Evolutionary conservation across 75 land plant species (phyloP).

Genomic region (Selaginella moellendorffii): DNA sequence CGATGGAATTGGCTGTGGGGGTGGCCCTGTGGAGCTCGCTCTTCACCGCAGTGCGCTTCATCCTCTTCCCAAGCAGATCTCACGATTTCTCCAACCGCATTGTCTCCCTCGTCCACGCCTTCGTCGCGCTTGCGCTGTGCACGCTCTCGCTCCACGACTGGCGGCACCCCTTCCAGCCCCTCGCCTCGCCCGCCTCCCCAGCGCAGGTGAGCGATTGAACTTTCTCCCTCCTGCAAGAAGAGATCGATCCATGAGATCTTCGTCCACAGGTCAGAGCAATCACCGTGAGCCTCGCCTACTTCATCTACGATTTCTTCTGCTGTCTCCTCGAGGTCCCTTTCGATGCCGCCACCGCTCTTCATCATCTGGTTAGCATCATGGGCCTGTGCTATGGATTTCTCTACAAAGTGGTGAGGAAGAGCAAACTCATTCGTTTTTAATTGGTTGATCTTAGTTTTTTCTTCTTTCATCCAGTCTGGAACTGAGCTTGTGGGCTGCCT

Average conservation of each 20-base stretch:
- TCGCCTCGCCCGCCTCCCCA: conserved; percentile 55
- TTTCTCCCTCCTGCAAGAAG: background rate
- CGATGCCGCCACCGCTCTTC: conserved; percentile 37
- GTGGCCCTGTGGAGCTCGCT: conserved; percentile 30
- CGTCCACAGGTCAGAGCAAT: conserved; percentile 60
- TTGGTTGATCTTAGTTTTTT: background rate
- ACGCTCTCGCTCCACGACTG: conserved; percentile 53
- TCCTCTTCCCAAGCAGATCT: conserved; percentile 32
- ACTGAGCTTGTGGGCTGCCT: conserved; percentile 76
- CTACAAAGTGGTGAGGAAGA: conserved; percentile 30
- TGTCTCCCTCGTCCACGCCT: conserved; percentile 66
- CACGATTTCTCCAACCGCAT: conserved; percentile 71
- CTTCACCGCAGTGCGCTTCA: conserved; percentile 32
- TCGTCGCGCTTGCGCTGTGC: conserved; percentile 39
- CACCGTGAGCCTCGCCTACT: conserved; percentile 43
- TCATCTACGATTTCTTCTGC: conserved; percentile 70
- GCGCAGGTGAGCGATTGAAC: conserved; percentile 35
- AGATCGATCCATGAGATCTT: background rate
- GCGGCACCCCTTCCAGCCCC: conserved; percentile 59
- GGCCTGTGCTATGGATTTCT: conserved; percentile 50
- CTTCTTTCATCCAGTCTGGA: conserved; percentile 40
- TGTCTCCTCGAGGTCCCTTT: conserved; percentile 38
- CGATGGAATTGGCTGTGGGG: background rate
- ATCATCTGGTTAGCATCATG: conserved; percentile 61
- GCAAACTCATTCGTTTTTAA: background rate